phyloP scores from a whole-genome alignment of 306 rosid genomes.

The Prunus armeniaca region DNA sequence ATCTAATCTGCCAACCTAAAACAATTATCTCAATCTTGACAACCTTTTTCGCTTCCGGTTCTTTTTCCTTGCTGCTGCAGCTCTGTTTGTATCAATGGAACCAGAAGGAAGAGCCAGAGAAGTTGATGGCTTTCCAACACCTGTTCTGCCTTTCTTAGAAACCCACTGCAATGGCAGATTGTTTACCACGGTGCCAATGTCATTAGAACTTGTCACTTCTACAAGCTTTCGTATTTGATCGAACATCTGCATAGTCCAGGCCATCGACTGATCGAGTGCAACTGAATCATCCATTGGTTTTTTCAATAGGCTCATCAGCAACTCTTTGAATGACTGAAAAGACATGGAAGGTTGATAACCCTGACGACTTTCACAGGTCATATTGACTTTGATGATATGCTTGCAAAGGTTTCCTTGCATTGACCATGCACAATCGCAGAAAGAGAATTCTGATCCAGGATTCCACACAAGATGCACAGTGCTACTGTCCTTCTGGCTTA shows the following conservation, averaged over 20 bases:
- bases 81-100: conserved; percentile 29
- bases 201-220: conserved; percentile 52
- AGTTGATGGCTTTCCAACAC: conserved; percentile 50
- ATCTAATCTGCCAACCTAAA: conserved; percentile 8
- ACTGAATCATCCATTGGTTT: conserved; percentile 77
- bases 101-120: conserved; percentile 29
- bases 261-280: conserved; percentile 62
- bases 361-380: conserved; percentile 46
- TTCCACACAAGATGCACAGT: conserved; percentile 73
- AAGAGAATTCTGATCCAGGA: conserved; percentile 85
- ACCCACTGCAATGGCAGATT: conserved; percentile 76
- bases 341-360: conserved; percentile 63
- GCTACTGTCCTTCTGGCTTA: conserved; percentile 61
- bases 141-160: conserved; percentile 51
- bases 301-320: conserved; percentile 44
- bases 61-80: conserved; percentile 33
- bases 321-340: conserved; percentile 62
- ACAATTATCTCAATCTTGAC: conserved; percentile 49
- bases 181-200: conserved; percentile 61
- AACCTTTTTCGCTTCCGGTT: conserved; percentile 49
- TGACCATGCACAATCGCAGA: conserved; percentile 66
- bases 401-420: conserved; percentile 90
- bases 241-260: conserved; percentile 76
- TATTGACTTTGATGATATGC: conserved; percentile 84
- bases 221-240: conserved; percentile 74